These are phyloP conservation scores for Talaromyces verruculosus DNA, from an alignment of 2,329 filamentous ascomycete species.

Conservation along the genomic window DNA sequence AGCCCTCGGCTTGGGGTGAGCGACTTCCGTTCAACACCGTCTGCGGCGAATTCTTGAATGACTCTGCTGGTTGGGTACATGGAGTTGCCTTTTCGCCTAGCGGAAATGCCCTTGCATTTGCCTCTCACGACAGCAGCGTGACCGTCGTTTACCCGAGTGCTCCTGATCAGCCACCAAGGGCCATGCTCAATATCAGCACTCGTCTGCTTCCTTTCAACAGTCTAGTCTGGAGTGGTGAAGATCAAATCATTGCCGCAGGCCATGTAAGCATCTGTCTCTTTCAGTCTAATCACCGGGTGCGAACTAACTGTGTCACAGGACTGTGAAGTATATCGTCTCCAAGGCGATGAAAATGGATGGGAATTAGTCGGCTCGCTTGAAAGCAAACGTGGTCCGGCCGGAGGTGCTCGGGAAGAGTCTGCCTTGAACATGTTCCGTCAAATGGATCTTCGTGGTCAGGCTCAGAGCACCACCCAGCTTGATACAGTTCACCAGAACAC, in stretches of 20 bases:
- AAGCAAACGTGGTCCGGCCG: conserved; percentile 61
- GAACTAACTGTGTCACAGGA: conserved; percentile 44
- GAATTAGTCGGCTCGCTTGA: conserved; percentile 79
- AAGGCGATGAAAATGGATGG: conserved; percentile 78
- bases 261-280: conserved; percentile 56
- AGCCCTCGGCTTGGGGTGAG: conserved; percentile 90
- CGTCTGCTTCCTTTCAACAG: conserved; percentile 91
- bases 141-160: conserved; percentile 93
- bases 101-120: conserved; percentile 89
- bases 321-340: conserved; percentile 85
- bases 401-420: conserved; percentile 73
- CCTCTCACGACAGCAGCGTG: conserved; percentile 92
- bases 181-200: conserved; percentile 86
- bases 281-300: neutral
- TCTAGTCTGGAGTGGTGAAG: conserved; percentile 86
- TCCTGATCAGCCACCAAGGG: conserved; percentile 83
- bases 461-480: conserved; percentile 86
- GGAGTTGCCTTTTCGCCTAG: conserved; percentile 89
- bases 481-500: conserved; percentile 98
- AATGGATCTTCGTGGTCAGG: conserved; percentile 97
- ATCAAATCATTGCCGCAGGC: conserved; percentile 91
- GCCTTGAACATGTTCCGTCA: conserved; percentile 97
- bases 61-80: conserved; percentile 95
- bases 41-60: conserved; percentile 93
- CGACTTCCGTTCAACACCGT: conserved; percentile 96